A percentile compares a stretch with the other conserved stretches of the same genome.
Conservation (phyloP, 768 basidiomycete genomes). For the Mycena indigotica region DNA sequence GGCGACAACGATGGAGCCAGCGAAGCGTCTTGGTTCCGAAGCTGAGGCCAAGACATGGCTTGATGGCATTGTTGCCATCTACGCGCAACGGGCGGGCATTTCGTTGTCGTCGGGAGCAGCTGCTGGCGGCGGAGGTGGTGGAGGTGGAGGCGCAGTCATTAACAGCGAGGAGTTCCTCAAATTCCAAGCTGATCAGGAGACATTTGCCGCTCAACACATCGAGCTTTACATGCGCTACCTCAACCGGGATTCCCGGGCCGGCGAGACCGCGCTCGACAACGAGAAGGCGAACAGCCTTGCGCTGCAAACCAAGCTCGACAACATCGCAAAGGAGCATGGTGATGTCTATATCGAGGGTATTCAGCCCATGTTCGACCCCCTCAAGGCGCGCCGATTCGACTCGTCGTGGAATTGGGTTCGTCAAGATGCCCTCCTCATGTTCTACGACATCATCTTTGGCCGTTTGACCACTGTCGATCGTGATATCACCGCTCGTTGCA, state of each 20-base stretch:
- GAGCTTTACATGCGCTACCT: conserved; percentile 98
- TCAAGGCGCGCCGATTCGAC: conserved; percentile 98
- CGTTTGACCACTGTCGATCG: conserved; percentile 92
- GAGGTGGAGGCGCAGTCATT: conserved; percentile 81
- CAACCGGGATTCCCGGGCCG: conserved; percentile 88
- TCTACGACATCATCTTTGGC: conserved; percentile 97
- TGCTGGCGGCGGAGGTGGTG: conserved; percentile 61
- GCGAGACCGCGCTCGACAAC: conserved; percentile 85
- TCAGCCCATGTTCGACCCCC: conserved; percentile 89
- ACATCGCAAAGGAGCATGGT: conserved; percentile 89
- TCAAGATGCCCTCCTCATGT: conserved; percentile 95
- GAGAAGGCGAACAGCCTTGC: conserved; percentile 74
- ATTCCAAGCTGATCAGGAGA: conserved; percentile 92
- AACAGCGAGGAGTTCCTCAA: conserved; percentile 98
- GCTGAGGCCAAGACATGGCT: conserved; percentile 93
- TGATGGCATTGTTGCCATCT: conserved; percentile 78
- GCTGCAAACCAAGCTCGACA: conserved; percentile 86
- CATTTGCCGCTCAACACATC: conserved; percentile 89
- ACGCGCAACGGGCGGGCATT: conserved; percentile 89
- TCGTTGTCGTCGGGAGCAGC: conserved; percentile 71
- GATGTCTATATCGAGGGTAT: conserved; percentile 93
- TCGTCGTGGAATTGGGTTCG: conserved; percentile 99
- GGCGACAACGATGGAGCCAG: conserved; percentile 89
- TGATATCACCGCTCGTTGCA: conserved; percentile 95
- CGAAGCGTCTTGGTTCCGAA: conserved; percentile 91